phyloP scores from a whole-genome alignment of 1,139 yeast genomes.

The Diutina pseudorugosa region DNA sequence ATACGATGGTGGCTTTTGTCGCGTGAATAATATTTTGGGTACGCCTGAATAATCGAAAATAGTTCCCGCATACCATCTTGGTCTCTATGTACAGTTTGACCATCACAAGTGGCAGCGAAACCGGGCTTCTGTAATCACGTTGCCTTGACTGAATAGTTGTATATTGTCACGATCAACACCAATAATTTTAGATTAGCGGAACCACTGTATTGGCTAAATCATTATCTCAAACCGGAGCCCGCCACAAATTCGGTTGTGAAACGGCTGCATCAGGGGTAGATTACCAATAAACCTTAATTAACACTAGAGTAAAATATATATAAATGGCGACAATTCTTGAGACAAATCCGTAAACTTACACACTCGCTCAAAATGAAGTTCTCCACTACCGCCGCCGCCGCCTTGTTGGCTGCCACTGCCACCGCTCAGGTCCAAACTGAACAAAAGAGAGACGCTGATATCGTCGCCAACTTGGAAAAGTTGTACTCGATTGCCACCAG shows the following conservation, averaged over 20 bases:
- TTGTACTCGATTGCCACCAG: background rate
- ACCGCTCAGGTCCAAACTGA: background rate
- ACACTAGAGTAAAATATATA: background rate
- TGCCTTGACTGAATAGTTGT: too few relatives aligned
- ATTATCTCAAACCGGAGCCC: background rate
- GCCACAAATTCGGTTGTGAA: background rate
- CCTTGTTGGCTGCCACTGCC: constrained; percentile 3
- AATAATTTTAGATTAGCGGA: too few relatives aligned
- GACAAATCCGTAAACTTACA: background rate
- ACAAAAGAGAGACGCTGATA: background rate
- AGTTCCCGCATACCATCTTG: background rate
- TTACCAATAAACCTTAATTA: background rate
- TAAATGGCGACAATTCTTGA: background rate
- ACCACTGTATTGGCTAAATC: background rate
- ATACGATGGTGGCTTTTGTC: background rate
- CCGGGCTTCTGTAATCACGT: too few relatives aligned
- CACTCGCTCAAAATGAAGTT: constrained; percentile 3
- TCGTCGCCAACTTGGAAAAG: background rate
- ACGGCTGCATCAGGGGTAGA: background rate
- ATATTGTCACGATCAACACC: too few relatives aligned
- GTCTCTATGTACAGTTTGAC: too few relatives aligned
- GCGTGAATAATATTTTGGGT: background rate
- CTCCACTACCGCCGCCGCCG: background rate
- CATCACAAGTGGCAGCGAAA: too few relatives aligned
- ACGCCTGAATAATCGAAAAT: background rate